These are phyloP conservation scores for Saccharata proteae DNA, from an alignment of 2,329 filamentous ascomycete genomes.

Conservation along the genomic window DNA sequence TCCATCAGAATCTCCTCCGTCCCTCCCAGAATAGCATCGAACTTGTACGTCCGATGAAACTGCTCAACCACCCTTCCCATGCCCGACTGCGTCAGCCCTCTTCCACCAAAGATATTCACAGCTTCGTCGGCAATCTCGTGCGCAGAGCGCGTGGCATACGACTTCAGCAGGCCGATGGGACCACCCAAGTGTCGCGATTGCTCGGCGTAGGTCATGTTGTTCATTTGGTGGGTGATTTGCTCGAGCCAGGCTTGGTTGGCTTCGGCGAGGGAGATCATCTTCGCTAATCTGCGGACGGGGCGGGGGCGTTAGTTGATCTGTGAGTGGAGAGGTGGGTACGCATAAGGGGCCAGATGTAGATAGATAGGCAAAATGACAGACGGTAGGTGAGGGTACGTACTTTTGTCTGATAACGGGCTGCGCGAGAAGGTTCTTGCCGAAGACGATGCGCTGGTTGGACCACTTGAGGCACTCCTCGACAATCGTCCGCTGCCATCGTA, in stretches of 20 bases:
- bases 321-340: neutral
- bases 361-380: constrained; percentile 7
- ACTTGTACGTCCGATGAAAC: constrained; percentile 78
- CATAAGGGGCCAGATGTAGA: constrained; percentile 2
- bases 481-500: constrained; percentile 54
- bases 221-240: constrained; percentile 78
- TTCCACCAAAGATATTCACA: constrained; percentile 75
- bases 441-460: constrained; percentile 76
- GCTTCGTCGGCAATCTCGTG: constrained; percentile 77
- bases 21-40: constrained; percentile 52
- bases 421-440: constrained; percentile 69
- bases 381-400: constrained; percentile 31
- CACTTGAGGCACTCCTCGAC: constrained; percentile 81
- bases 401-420: constrained; percentile 75
- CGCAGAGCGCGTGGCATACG: constrained; percentile 60
- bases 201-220: constrained; percentile 66
- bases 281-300: constrained; percentile 47
- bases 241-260: constrained; percentile 81
- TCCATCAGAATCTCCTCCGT: constrained; percentile 75
- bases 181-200: constrained; percentile 66
- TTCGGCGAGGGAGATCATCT: constrained; percentile 75
- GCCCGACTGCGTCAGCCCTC: constrained; percentile 65
- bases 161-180: constrained; percentile 73
- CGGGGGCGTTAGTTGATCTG: neutral
- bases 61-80: constrained; percentile 77